phyloP scores from a whole-genome alignment of 345 rosid species.

The Eucalyptus pauciflora region DNA sequence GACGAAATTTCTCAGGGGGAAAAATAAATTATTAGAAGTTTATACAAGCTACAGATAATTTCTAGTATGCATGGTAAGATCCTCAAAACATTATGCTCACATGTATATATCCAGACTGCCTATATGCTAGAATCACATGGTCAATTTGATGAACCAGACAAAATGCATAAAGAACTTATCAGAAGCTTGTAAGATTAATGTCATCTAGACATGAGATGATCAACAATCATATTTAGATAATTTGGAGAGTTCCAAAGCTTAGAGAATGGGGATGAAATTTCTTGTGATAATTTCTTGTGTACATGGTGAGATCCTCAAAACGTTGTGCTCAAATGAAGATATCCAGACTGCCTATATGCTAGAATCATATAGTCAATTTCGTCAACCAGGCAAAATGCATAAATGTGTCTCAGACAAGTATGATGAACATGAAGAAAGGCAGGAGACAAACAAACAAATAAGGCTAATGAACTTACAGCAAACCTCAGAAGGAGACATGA shows the following conservation, averaged over 20 bases:
- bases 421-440: background rate
- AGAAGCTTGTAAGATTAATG: background rate
- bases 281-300: background rate
- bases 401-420: background rate
- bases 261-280: background rate
- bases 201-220: background rate
- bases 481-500: slow-evolving; percentile 44
- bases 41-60: background rate
- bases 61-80: background rate
- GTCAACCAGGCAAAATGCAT: background rate
- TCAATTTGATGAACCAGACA: background rate
- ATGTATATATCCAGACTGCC: background rate
- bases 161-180: too few relatives aligned
- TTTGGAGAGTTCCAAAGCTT: background rate
- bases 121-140: background rate
- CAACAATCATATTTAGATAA: background rate
- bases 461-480: slow-evolving; percentile 8
- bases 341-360: background rate
- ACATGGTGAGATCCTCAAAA: background rate
- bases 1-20: background rate
- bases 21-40: background rate
- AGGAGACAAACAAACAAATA: background rate
- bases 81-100: background rate
- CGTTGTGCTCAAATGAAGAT: background rate
- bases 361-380: background rate